Evolutionary conservation across 768 basidiomycete species (phyloP), one percentile per base, ranked within the genome.

Genomic region (Leucosporidium scottii): DNA sequence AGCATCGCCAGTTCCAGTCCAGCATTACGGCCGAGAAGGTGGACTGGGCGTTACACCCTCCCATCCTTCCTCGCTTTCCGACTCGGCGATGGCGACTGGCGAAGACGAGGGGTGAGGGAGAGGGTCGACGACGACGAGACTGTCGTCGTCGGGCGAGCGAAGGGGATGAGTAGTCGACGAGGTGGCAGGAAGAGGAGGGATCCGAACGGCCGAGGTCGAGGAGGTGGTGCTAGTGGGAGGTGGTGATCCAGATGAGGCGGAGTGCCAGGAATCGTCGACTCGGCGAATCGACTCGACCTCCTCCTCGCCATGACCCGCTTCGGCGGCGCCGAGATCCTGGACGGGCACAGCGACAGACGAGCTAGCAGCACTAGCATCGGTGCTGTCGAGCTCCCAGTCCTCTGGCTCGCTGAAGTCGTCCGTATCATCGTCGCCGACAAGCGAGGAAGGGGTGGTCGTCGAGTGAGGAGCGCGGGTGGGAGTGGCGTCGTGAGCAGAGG

Each of bases 361-460:
- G 13, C 55, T 31, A 34, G 27, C 30, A 25, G 53, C 53, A 54
- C 56, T 71, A 72, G 31, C 57, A 20, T 71, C 65, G 8, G 64
- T 70, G 58, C 79, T 74, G 59, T 85, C 85, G 71, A 85, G 77
- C 58, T 87, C 87, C 69, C 88, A 84, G 36, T 86, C 85, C 64
- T 89, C 85, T 0, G 85, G 84, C 70, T 87, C 91, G 13, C 90
- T 92, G 28, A 94, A 85, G 7, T 87, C 89, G 75, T 91, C 88
- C 15, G 83, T 85, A 75, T 88, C 87, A 0, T 44, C 39, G 15
- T 44, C 39, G 39, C 39, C 10, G 39, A 44, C 10, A 15, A 44
- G 39, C 8, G 39, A 30, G 18, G 44, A 64, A 30, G 39, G 62
- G 57, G 12, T 57, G 54, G 20, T 64, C 50, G 48, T 48, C 60